Conservation (phyloP, 306 rosid species). For the Sindora glabra region DNA sequence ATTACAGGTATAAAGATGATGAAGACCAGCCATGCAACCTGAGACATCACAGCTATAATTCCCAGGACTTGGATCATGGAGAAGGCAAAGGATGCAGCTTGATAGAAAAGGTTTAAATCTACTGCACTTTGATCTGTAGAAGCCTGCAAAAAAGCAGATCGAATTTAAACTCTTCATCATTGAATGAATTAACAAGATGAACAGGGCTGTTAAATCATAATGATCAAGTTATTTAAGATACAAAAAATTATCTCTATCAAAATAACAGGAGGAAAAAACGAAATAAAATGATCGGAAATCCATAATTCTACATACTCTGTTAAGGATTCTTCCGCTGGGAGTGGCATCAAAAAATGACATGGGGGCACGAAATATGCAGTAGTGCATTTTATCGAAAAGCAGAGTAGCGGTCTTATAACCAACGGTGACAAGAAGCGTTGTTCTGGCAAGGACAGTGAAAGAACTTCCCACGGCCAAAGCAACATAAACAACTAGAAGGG, state of each 20-base stretch:
- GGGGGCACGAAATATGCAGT: conserved; percentile 68
- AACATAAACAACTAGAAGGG: conserved; percentile 50
- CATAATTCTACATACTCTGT: conserved; percentile 42
- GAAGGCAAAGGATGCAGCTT: conserved; percentile 40
- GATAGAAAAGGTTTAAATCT: conserved; percentile 41
- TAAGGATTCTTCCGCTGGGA: conserved; percentile 78
- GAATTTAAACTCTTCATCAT: not conserved
- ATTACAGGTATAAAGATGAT: conserved; percentile 61
- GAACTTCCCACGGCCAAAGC: conserved; percentile 67
- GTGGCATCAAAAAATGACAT: conserved; percentile 91
- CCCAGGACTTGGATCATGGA: conserved; percentile 53
- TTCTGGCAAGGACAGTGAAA: conserved; percentile 43
- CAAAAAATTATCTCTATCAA: not conserved
- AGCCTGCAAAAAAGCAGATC: conserved; percentile 36
- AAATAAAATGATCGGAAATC: not conserved
- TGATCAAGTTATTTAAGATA: not conserved
- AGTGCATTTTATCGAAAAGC: conserved; percentile 76
- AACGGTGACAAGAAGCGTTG: conserved; percentile 38
- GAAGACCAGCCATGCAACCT: conserved; percentile 82
- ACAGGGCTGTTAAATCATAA: not conserved
- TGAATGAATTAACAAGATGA: not conserved
- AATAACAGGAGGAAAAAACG: not conserved
- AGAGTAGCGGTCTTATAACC: conserved; percentile 66
- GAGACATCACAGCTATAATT: conserved; percentile 74
- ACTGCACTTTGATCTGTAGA: conserved; percentile 73